Evolutionary conservation across 2,329 filamentous ascomycete genomes (phyloP), one percentile per base, ranked within the genome.

Genomic region (Nigrospora oryzae): DNA sequence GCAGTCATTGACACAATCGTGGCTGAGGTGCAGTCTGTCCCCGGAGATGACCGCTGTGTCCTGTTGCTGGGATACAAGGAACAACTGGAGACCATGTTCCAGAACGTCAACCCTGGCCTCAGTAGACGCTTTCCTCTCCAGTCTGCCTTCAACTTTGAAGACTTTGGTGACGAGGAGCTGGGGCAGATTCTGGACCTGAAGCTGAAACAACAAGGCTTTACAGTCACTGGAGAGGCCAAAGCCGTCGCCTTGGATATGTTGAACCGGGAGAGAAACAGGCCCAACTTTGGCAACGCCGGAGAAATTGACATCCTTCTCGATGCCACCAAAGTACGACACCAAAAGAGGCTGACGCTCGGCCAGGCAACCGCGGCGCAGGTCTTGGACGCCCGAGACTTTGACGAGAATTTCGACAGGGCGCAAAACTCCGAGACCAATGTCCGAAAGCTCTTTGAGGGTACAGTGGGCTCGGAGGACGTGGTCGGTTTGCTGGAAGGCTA

Each of bases 1-100:
- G 82, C 79, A 0, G 82, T 87, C 1, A 71, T 89, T 3, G 85
- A 89, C 52, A 88, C 83, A 0, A 80, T 89, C 12, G 85, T 89
- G 0, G 81, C 83, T 0, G 81, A 87, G 51, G 75, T 89, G 0
- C 84, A 89, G 47, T 83, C 75, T 49, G 74, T 74, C 0, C 77
- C 82, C 0, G 82, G 83, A 0, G 84, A 89, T 28, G 83, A 89
- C 58, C 75, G 83, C 4, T 89, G 83, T 49, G 81, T 89, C 0
- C 65, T 89, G 0, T 66, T 89, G 0, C 66, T 88, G 0, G 86
- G 86, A 0, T 89, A 89, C 61, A 72, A 78, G 40, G 75, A 82
- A 0, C 69, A 83, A 50, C 85, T 90, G 78, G 70, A 79, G 43
- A 64, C 73, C 0, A 88, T 89, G 83, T 81, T 89, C 48, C 77